Conservation (phyloP, 1,284 basidiomycete genomes). For the Cryptococcus wingfieldii region DNA sequence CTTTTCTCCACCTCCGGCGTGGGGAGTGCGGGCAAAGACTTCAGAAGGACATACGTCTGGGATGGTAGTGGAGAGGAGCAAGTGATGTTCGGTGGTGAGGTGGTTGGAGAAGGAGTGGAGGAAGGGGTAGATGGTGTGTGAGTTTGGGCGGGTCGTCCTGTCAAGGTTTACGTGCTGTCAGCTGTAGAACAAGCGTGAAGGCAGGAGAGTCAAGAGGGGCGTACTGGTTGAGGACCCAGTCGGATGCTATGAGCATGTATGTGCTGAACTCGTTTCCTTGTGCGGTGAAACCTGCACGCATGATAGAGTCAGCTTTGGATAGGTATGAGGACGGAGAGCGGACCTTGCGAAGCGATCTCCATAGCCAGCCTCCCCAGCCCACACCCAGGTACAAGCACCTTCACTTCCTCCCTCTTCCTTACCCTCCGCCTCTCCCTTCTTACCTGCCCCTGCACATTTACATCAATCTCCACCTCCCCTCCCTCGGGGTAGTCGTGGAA, state of each 20-base stretch:
- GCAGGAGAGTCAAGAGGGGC: background rate
- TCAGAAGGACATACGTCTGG: slow-evolving; percentile 78
- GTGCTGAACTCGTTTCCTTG: slow-evolving; percentile 93
- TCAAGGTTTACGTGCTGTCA: background rate
- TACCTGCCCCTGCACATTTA: background rate
- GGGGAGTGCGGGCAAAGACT: slow-evolving; percentile 52
- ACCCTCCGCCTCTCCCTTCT: background rate
- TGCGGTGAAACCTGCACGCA: slow-evolving; percentile 66
- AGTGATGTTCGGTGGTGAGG: slow-evolving; percentile 56
- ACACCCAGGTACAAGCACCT: slow-evolving; percentile 81
- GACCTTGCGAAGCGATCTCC: slow-evolving; percentile 76
- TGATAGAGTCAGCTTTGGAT: background rate
- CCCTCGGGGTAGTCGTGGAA: background rate
- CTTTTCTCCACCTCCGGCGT: too few relatives aligned
- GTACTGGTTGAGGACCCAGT: slow-evolving; percentile 73
- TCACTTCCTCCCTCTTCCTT: slow-evolving; percentile 49
- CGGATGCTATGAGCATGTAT: slow-evolving; percentile 82
- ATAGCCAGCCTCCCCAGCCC: slow-evolving; percentile 80
- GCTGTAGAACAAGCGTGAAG: background rate
- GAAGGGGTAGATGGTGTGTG: slow-evolving; percentile 78
- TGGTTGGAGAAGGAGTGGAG: slow-evolving; percentile 84
- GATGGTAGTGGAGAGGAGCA: slow-evolving; percentile 65
- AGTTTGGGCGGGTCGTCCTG: slow-evolving; percentile 63
- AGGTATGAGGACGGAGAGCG: slow-evolving; percentile 12
- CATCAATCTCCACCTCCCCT: slow-evolving; percentile 1